Base-by-base conservation (phyloP, 2,329 filamentous ascomycete species). In the Diaporthe sp. region DNA sequence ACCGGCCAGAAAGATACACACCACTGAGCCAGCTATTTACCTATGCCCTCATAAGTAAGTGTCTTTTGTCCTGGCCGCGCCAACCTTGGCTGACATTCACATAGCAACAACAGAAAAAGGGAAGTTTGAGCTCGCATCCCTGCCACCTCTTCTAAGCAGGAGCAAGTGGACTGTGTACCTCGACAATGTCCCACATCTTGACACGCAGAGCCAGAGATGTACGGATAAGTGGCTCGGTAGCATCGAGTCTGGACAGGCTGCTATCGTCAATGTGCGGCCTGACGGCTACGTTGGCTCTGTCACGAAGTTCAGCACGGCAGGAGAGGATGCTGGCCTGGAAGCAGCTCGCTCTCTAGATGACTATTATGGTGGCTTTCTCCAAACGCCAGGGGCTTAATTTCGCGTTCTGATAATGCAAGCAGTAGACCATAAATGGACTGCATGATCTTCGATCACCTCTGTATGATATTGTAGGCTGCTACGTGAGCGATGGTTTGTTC, bases 81-180 rank as follows among this genome's bases (percentile, higher is more conserved):
- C 31, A 2, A 39, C 1, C n/a, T 44, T 28, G 51, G 2, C 72
- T 76, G 17, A 61, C 58, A 73, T 55, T 73, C 60, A 20, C 10
- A 3, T 49, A 74, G 70, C 65, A 37, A 76, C 47, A 20, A 82
- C 80, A 47, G 76, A 78, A 5, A 93, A 93, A 81, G 84, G 85
- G 4, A 86, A 90, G 2, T 87, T 95, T 63, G 93, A 95, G 82
- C 88, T 95, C 37, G 87, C 87, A 2, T 89, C 94, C 78, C 84
- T 95, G 17, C 93, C 93, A 0, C 81, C 85, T 0, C 81, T 92
- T 28, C 82, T 95, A 47, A 89, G 92, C 78, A 87, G 90, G 73
- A 93, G 92, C 81, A 88, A 89, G 44, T 95, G 93, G 92, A 93
- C 92, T 0, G 88, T 95, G 75, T 95, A 95, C 81, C 85, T 94